These are phyloP conservation scores for Aquilaria malaccensis DNA, from an alignment of 345 rosid species.

Conservation along the genomic window DNA sequence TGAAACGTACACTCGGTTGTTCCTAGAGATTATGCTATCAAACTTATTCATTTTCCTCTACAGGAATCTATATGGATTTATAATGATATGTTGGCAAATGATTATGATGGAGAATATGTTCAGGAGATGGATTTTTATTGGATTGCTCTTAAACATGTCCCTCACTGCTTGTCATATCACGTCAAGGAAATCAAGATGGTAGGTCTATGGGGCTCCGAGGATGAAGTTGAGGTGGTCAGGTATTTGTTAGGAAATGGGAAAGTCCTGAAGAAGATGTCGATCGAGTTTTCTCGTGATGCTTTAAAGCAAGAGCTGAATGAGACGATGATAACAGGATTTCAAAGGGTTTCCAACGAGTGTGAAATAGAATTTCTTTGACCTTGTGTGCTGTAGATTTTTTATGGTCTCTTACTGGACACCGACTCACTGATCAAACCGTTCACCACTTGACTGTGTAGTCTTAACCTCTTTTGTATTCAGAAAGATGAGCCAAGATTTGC, in stretches of 20 bases:
- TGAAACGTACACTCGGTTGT: too few species aligned
- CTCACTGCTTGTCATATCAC: not conserved
- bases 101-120: not conserved
- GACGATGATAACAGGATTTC: conserved; percentile 1
- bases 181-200: not conserved
- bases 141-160: not conserved
- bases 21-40: too few species aligned
- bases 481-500: too few species aligned
- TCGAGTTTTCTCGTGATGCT: not conserved
- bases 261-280: not conserved
- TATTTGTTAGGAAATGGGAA: not conserved
- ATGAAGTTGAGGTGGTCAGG: not conserved
- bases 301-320: not conserved
- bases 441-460: too few species aligned
- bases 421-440: too few species aligned
- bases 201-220: not conserved
- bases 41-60: too few species aligned
- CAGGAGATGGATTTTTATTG: not conserved
- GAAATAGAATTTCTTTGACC: too few species aligned
- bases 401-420: too few species aligned
- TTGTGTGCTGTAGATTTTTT: too few species aligned
- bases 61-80: too few species aligned
- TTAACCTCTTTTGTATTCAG: too few species aligned
- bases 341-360: not conserved
- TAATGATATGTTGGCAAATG: too few species aligned